Evolutionary conservation across 306 rosid species (phyloP).

Genomic region (Ziziphus jujuba): DNA sequence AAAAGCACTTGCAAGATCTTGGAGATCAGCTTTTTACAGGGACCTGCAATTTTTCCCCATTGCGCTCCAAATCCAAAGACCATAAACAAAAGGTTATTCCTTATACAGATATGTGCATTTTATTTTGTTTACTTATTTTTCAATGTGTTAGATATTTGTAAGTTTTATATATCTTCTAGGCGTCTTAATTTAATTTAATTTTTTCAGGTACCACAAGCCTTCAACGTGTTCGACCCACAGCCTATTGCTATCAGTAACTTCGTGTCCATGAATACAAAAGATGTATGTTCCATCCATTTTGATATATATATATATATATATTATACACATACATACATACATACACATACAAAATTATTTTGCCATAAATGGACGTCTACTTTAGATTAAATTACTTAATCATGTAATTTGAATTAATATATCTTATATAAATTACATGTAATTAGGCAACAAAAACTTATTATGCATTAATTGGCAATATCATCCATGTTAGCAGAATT

Average conservation of each 20-base stretch:
- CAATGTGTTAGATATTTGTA: background rate
- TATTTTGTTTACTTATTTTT: background rate
- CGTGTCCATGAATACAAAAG: constrained; percentile 58
- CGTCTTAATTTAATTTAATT: background rate
- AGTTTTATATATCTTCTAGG: background rate
- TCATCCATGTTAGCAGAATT: too few species aligned
- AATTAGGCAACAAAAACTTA: too few species aligned
- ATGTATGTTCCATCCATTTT: constrained; percentile 47
- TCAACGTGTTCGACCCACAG: constrained; percentile 65
- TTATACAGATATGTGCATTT: background rate
- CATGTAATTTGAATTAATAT: too few species aligned
- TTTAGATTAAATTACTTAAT: too few species aligned
- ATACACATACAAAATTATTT: too few species aligned
- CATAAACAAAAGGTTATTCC: constrained; percentile 52
- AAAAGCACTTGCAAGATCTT: constrained; percentile 68
- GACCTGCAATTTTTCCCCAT: constrained; percentile 64
- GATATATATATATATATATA: too few species aligned
- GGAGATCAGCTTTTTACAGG: constrained; percentile 93
- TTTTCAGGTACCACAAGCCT: constrained; percentile 69
- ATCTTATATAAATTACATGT: too few species aligned
- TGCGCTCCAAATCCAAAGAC: constrained; percentile 48
- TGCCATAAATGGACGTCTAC: too few species aligned
- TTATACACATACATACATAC: too few species aligned
- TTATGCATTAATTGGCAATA: too few species aligned
- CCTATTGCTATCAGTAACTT: constrained; percentile 42